A percentile compares a stretch with the other conserved stretches of the same genome.
Evolutionary conservation across 345 rosid genomes (phyloP).

Genomic region (Linum usitatissimum): DNA sequence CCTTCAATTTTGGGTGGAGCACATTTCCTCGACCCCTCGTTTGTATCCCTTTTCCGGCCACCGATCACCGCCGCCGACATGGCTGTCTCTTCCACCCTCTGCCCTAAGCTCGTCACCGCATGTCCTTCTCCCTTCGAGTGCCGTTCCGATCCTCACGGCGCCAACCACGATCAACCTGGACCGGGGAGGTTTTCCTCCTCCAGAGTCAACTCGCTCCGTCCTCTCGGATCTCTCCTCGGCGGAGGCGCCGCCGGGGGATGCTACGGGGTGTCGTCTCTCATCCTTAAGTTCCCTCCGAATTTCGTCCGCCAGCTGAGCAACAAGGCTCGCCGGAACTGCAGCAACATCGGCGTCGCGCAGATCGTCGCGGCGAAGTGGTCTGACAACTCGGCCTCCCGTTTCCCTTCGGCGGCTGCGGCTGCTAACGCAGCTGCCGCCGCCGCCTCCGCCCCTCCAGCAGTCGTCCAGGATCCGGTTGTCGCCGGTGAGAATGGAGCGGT

Average conservation of each 20-base stretch:
- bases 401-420: slow-evolving; percentile 46
- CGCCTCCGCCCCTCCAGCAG: slow-evolving; percentile 31
- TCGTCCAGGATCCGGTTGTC: slow-evolving; percentile 35
- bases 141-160: slow-evolving; percentile 22
- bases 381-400: slow-evolving; percentile 35
- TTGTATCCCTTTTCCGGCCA: not conserved
- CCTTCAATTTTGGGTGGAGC: no score
- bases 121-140: slow-evolving; percentile 14
- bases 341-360: slow-evolving; percentile 99
- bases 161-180: slow-evolving; percentile 19
- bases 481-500: slow-evolving; percentile 29
- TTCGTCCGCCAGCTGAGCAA: slow-evolving; percentile 93
- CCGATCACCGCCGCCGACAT: slow-evolving; percentile 5
- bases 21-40: not conserved
- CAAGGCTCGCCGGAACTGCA: slow-evolving; percentile 93
- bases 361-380: slow-evolving; percentile 98
- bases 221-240: slow-evolving; percentile 7
- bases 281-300: slow-evolving; percentile 84
- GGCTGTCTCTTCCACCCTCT: slow-evolving; percentile 18
- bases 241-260: slow-evolving; percentile 17
- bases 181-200: not conserved
- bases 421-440: slow-evolving; percentile 29
- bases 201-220: slow-evolving; percentile 12
- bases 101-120: slow-evolving; percentile 9
- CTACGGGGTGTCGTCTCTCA: slow-evolving; percentile 40